Evolutionary conservation across 2,329 filamentous ascomycete genomes (phyloP).

Genomic region (Neopestalotiopsis clavispora): DNA sequence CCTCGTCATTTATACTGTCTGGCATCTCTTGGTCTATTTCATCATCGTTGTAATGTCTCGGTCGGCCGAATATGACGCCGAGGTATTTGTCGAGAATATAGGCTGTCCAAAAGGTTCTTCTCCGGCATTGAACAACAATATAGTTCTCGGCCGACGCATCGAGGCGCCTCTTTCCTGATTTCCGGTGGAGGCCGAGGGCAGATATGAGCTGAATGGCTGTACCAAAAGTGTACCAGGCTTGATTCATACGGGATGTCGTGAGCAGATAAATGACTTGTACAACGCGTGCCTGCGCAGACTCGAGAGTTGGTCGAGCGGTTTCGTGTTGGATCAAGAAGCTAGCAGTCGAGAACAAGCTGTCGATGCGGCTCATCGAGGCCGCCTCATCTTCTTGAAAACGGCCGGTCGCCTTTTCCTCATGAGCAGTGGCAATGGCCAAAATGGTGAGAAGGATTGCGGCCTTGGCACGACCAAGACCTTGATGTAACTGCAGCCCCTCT

Average conservation of each 20-base stretch:
- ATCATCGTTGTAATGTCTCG: slow-evolving; percentile 64
- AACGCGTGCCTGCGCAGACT: slow-evolving; percentile 62
- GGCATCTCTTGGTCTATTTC: slow-evolving; percentile 68
- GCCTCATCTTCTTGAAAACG: slow-evolving; percentile 32
- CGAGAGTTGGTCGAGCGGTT: slow-evolving; percentile 56
- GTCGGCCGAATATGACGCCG: slow-evolving; percentile 66
- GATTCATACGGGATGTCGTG: slow-evolving; percentile 62
- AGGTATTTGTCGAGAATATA: slow-evolving; percentile 69
- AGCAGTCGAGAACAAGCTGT: slow-evolving; percentile 40
- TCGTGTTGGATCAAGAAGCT: slow-evolving; percentile 50
- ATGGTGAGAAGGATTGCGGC: slow-evolving; percentile 53
- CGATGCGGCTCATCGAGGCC: slow-evolving; percentile 5
- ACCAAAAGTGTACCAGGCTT: slow-evolving; percentile 66
- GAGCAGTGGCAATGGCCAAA: slow-evolving; percentile 52
- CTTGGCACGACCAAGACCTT: slow-evolving; percentile 47
- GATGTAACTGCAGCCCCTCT: slow-evolving; percentile 39
- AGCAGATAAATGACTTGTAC: slow-evolving; percentile 64
- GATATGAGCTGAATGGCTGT: slow-evolving; percentile 58
- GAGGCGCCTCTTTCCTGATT: slow-evolving; percentile 23
- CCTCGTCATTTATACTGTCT: slow-evolving; percentile 58
- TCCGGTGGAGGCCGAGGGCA: slow-evolving; percentile 47
- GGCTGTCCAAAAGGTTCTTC: slow-evolving; percentile 63
- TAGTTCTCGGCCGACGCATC: slow-evolving; percentile 39
- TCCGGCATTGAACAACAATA: slow-evolving; percentile 55
- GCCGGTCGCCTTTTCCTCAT: slow-evolving; percentile 43